Percentiles rank a stretch among this genome's conserved stretches.
These are phyloP conservation scores for Craspedostauros australis DNA, from an alignment of 108 stramenopile genomes.

Conservation along the genomic window DNA sequence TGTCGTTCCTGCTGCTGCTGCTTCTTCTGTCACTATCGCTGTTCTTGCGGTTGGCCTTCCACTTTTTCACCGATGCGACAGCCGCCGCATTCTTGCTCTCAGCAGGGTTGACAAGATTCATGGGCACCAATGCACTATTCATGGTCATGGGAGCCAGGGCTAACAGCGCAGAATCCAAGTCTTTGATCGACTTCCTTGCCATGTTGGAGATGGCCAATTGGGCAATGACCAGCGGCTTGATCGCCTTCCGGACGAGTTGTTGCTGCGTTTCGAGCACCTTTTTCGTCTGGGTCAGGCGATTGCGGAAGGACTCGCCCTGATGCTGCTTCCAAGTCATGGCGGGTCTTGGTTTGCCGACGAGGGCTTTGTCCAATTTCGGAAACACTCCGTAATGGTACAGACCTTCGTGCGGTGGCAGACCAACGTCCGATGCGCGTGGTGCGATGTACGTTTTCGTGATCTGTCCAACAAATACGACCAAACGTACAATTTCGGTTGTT, in stretches of 20 bases:
- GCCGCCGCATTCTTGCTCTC: no score
- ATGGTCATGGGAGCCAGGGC: no score
- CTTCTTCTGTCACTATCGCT: background rate
- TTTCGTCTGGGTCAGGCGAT: background rate
- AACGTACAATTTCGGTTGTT: no score
- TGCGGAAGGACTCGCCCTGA: background rate
- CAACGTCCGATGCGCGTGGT: conserved; percentile 44
- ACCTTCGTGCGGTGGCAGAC: conserved; percentile 33
- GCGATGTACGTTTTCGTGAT: conserved; percentile 40
- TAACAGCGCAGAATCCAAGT: conserved; percentile 21
- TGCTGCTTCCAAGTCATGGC: conserved; percentile 21
- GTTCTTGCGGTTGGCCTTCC: no score
- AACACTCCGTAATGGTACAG: conserved; percentile 39
- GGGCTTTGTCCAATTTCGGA: conserved; percentile 26
- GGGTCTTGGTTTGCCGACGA: conserved; percentile 32
- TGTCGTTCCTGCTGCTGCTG: background rate
- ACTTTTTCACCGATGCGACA: no score
- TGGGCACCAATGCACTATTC: no score
- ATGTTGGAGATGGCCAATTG: conserved; percentile 10
- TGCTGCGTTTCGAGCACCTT: conserved; percentile 12
- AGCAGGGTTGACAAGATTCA: no score
- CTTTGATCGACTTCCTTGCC: conserved; percentile 10
- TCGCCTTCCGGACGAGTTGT: conserved; percentile 16
- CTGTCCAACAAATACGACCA: no score
- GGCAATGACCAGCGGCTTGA: conserved; percentile 2